Base-by-base conservation (phyloP, 257 asterid genomes). In the Jaltomata sinuosa region DNA sequence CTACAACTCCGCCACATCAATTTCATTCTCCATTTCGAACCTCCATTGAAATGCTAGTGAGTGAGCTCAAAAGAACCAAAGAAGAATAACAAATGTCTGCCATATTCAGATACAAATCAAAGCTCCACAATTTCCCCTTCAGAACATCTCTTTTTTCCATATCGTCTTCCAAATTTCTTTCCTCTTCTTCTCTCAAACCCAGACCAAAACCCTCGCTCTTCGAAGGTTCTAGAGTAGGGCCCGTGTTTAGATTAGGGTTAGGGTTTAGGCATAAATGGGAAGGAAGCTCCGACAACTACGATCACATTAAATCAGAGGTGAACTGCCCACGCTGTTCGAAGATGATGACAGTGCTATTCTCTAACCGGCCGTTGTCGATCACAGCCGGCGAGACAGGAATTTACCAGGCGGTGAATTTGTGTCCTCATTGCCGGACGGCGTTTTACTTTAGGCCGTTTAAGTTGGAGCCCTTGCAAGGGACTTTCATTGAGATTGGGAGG, bases 401-500 rank as follows among this genome's bases (percentile, higher is more conserved):
- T 81, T 95, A 92, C 76, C 99, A 95, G 87, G 99, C 98, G 5
- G 89, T 95, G 49, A 95, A 92, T 85, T 87, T 94, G 90, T 95
- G 99, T 84, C 88, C 87, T 62, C 81, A 84, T 68, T 95, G 99
- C 68, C 90, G 98, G 54, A 94, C 98, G 31, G 99, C 98, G 19
- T 92, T 89, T 85, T 95, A 95, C 84, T 94, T 95, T 81, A 90
- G 97, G n/a, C 98, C 99, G 65, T 86, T 89, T 69, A 94, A 91
- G 92, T 84, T 95, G 88, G 97, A 93, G 87, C 99, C 99, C 25
- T 86, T 95, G 89, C 97, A 92, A 85, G 99, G 99, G 84, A 94
- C 89, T 87, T 95, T 95, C 71, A 64, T 93, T 76, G 99, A 95
- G 95, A 91, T 95, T 85, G 99, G 99, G 84, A 92, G 92, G 90